phyloP scores from a whole-genome alignment of 2,329 filamentous ascomycete genomes.

The Septoria linicola region DNA sequence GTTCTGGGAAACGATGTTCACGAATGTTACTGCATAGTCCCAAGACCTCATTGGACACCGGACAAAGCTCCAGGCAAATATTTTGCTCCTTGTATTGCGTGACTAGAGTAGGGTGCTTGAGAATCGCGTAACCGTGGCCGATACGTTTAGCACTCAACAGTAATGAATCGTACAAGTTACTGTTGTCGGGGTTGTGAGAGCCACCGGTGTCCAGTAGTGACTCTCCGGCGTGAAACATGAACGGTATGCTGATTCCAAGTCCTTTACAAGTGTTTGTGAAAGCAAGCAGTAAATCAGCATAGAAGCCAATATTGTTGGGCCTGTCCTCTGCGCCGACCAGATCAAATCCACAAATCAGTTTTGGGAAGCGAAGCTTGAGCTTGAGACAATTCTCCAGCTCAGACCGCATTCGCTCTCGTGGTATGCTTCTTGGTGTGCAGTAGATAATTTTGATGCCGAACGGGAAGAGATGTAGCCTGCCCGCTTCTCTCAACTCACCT shows the following conservation, averaged over 20 bases:
- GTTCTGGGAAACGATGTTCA: conserved; percentile 65
- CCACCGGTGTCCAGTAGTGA: conserved; percentile 64
- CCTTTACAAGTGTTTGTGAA: conserved; percentile 56
- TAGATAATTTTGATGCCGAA: conserved; percentile 70
- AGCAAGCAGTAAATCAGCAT: conserved; percentile 58
- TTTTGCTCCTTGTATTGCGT: conserved; percentile 61
- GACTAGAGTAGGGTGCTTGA: conserved; percentile 66
- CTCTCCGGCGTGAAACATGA: conserved; percentile 75
- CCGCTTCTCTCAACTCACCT: conserved; percentile 40
- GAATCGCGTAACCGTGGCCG: conserved; percentile 69
- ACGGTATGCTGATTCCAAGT: conserved; percentile 60
- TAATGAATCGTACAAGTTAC: conserved; percentile 68
- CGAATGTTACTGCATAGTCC: conserved; percentile 65
- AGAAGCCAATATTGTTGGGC: conserved; percentile 58
- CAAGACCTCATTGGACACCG: conserved; percentile 74
- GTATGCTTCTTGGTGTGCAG: conserved; percentile 65
- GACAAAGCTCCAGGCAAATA: conserved; percentile 73
- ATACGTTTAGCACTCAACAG: conserved; percentile 67
- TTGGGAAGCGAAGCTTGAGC: conserved; percentile 57
- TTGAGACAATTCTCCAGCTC: conserved; percentile 62
- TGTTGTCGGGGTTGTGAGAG: conserved; percentile 56
- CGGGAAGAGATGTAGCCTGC: conserved; percentile 50
- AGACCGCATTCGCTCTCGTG: conserved; percentile 46
- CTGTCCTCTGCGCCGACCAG: conserved; percentile 66
- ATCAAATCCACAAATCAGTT: conserved; percentile 69